Conservation (phyloP, 768 basidiomycete species). For the Mycena metata region DNA sequence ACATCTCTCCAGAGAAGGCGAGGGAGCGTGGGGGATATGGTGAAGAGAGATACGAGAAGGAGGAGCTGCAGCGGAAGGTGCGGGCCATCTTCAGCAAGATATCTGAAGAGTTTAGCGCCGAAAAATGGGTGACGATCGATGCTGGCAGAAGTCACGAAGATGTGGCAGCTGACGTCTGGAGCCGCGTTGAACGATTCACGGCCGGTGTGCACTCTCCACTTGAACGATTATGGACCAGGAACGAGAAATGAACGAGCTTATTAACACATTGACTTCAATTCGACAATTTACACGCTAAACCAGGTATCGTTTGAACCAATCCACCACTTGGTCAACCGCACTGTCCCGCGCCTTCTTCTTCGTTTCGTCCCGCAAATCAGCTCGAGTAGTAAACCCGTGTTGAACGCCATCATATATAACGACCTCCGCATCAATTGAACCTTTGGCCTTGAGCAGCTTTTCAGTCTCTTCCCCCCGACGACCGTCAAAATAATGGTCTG, state of each 20-base stretch:
- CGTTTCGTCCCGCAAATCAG: conserved; percentile 5
- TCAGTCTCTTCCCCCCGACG: background rate
- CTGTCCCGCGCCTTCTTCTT: background rate
- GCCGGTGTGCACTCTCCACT: conserved; percentile 13
- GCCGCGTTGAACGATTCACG: background rate
- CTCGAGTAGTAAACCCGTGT: conserved; percentile 3
- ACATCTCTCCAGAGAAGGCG: conserved; percentile 80
- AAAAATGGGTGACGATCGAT: conserved; percentile 24
- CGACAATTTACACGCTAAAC: background rate
- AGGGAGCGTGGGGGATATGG: conserved; percentile 84
- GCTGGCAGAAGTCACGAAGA: conserved; percentile 24
- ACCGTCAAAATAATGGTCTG: background rate
- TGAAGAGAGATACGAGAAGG: conserved; percentile 88
- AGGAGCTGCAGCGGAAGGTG: conserved; percentile 69
- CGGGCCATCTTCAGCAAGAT: conserved; percentile 28
- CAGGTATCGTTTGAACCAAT: conserved; percentile 5
- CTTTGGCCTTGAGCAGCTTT: background rate
- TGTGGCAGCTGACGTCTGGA: conserved; percentile 30
- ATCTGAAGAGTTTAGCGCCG: conserved; percentile 15
- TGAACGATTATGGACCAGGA: conserved; percentile 21
- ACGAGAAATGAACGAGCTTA: background rate
- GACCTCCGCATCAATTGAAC: background rate
- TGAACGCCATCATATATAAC: background rate
- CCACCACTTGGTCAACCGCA: background rate
- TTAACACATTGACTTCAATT: too few relatives aligned